phyloP scores from a whole-genome alignment of 2,329 filamentous ascomycete genomes.

The Anthostomella pinea region DNA sequence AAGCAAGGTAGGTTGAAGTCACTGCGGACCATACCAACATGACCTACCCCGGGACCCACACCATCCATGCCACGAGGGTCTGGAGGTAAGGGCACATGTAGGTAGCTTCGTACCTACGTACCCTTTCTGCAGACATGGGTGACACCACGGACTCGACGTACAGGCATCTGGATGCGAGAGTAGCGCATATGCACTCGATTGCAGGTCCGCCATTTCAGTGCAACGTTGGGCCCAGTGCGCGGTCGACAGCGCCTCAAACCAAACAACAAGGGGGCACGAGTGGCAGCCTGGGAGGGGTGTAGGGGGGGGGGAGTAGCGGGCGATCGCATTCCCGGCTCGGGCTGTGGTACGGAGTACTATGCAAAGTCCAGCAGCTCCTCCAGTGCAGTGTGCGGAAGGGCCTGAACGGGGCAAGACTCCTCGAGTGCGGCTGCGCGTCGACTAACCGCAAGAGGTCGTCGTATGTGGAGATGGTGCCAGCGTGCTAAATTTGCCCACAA shows the following conservation, averaged over 20 bases:
- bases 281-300: no score
- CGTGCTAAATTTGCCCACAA: constrained; percentile 18
- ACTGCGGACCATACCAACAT: no score
- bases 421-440: not conserved
- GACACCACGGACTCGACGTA: constrained; percentile 14
- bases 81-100: no score
- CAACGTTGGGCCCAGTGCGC: constrained; percentile 18
- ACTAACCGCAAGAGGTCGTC: not conserved
- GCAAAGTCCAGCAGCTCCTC: no score
- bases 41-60: no score
- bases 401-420: no score
- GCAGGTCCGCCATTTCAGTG: constrained; percentile 26
- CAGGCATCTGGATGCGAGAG: constrained; percentile 26
- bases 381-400: no score
- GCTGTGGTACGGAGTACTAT: no score
- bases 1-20: no score
- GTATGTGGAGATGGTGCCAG: not conserved
- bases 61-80: constrained; percentile 16
- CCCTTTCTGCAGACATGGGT: constrained; percentile 13
- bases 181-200: constrained; percentile 21
- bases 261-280: no score
- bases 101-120: constrained; percentile 15
- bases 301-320: no score
- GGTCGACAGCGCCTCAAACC: constrained; percentile 9
- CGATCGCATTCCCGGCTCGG: no score